phyloP scores from a whole-genome alignment of 495 filamentous ascomycete genomes.

The Rostrohypoxylon terebratum region DNA sequence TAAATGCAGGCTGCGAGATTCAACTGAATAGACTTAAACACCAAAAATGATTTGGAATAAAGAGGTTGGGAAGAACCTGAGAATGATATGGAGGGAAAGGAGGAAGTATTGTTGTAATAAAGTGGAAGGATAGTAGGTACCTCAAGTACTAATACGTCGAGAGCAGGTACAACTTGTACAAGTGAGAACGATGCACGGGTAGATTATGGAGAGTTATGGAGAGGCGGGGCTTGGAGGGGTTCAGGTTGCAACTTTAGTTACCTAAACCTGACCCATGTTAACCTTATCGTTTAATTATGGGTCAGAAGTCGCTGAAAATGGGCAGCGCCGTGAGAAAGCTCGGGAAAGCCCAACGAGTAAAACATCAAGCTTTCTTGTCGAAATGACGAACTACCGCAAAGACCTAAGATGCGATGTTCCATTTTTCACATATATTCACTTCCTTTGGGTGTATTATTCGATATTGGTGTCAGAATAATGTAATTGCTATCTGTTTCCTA shows the following conservation, averaged over 20 bases:
- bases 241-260: constrained; percentile 34
- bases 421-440: neutral
- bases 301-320: constrained; percentile 3
- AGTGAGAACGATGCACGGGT: constrained; percentile 3
- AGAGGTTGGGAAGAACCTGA: constrained; percentile 31
- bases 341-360: constrained; percentile 30
- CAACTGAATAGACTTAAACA: constrained; percentile 15
- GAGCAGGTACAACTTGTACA: constrained; percentile 6
- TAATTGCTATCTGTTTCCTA: neutral
- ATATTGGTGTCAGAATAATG: neutral
- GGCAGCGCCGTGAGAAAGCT: constrained; percentile 3
- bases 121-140: no score
- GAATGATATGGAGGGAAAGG: constrained; percentile 26
- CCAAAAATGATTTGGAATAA: constrained; percentile 12
- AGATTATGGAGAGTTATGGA: constrained; percentile 27
- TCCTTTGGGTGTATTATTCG: neutral
- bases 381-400: neutral
- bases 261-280: constrained; percentile 4
- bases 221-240: constrained; percentile 43
- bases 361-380: constrained; percentile 16
- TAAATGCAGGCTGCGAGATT: constrained; percentile 5
- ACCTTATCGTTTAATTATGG: constrained; percentile 26
- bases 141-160: constrained; percentile 26
- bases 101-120: constrained; percentile 35
- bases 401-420: neutral